Evolutionary conservation across 148 eudicot genomes (phyloP).

Genomic region (Rhododendron vialii): DNA sequence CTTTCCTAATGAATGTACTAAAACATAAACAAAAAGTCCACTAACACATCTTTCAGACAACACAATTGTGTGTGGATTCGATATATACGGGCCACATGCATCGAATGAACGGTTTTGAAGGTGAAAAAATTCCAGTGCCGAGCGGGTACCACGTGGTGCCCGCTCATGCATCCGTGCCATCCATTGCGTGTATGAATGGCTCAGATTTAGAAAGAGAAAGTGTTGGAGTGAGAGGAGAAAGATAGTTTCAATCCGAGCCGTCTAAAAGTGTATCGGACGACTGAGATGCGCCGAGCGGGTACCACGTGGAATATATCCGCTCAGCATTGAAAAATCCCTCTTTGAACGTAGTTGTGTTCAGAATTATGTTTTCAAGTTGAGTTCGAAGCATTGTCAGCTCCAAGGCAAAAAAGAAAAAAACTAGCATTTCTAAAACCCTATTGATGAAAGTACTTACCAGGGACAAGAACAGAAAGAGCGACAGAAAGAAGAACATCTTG

Average conservation of each 20-base stretch:
- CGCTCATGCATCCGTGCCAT: no score
- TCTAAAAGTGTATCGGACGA: no score
- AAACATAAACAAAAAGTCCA: neutral
- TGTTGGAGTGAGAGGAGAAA: no score
- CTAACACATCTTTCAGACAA: neutral
- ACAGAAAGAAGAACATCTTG: constrained; percentile 50
- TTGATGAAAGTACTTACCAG: constrained; percentile 27
- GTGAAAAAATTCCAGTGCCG: no score
- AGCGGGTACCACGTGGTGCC: no score
- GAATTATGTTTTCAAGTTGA: neutral
- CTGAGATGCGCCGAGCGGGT: no score
- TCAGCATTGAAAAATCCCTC: no score
- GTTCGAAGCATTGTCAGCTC: neutral
- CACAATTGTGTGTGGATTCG: no score
- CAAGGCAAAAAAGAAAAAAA: neutral
- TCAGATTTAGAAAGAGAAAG: no score
- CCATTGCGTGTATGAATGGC: no score
- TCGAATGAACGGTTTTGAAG: neutral
- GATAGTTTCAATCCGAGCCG: no score
- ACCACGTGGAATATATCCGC: no score
- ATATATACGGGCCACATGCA: neutral
- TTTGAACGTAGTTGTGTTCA: neutral
- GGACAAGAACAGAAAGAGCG: constrained; percentile 40
- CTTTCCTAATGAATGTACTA: neutral
- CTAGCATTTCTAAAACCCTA: neutral